Evolutionary conservation across 2,329 filamentous ascomycete genomes (phyloP).

Genomic region (Colletotrichum karsti): DNA sequence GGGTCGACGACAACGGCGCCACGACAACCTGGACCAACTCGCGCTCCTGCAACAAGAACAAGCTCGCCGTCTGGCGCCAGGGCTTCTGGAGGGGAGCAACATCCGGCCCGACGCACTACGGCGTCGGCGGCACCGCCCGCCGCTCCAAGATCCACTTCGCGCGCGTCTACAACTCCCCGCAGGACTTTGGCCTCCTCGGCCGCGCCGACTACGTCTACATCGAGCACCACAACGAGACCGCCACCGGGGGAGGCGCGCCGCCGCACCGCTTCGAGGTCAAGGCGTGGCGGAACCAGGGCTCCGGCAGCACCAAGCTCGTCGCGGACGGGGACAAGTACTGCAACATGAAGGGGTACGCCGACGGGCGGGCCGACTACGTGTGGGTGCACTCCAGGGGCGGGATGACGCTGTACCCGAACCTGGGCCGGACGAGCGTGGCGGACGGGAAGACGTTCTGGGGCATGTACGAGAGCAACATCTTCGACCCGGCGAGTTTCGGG

Average conservation of each 20-base stretch:
- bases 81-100: conserved; percentile 20
- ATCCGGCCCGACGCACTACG: conserved; percentile 28
- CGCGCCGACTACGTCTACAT: conserved; percentile 27
- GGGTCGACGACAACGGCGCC: conserved; percentile 29
- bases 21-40: conserved; percentile 34
- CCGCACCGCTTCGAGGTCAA: not conserved
- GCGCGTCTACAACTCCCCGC: conserved; percentile 15
- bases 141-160: conserved; percentile 18
- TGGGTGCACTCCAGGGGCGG: conserved; percentile 2
- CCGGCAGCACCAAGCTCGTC: conserved; percentile 25
- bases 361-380: conserved; percentile 26
- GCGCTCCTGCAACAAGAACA: conserved; percentile 30
- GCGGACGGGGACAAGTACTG: conserved; percentile 31
- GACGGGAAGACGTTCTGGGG: not conserved
- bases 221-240: not conserved
- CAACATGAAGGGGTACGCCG: conserved; percentile 24
- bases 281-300: conserved; percentile 30
- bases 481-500: conserved; percentile 31
- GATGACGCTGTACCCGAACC: conserved; percentile 22
- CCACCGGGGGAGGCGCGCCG: no score
- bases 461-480: not conserved
- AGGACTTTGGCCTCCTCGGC: conserved; percentile 15
- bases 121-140: not conserved
- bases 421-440: conserved; percentile 4
- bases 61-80: conserved; percentile 33